Evolutionary conservation across 108 stramenopile species (phyloP), one percentile per base, ranked within the genome.

Genomic region (Fistulifera solaris): DNA sequence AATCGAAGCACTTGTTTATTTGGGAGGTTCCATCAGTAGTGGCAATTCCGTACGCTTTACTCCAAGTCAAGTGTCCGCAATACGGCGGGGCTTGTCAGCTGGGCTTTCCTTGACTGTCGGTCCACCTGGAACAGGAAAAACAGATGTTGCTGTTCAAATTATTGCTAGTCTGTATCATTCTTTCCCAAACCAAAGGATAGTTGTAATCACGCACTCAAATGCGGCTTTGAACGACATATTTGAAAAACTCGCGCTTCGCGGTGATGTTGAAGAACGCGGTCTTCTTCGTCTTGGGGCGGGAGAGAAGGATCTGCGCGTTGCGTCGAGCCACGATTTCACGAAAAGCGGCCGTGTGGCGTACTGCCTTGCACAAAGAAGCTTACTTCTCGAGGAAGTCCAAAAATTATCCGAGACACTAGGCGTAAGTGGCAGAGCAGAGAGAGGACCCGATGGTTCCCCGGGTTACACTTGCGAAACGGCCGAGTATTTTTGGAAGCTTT

Each of bases 181-280:
- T 24, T 94, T 77, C 60, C 96, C 98, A 35, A 79, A 70, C 24
- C 93, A 99, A 62, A 53, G 93, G 49, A 95, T 93, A 21, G 80
- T 99, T 19, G 76, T 99, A 38, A 88, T 99, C 47, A 96, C 98
- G 15, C 98, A 99, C 72, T 93, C 90, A 18, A 99, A 99, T 72
- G 95, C 96, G 47, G 98, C 98, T 0, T 68, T 99, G 39, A 99
- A 99, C 64, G 98, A 99, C 64, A 77, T 99, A 22, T 99, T 99
- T 56, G 83, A 89, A 59, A 99, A 99, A 59, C 83, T 99, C 27
- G 89, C 94, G 87, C 84, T 83, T 42, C 72, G 87, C 27, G 83
- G 85, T 8, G 90, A 92, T 52, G 64, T 93, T 26, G 89, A 89
- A 31, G 87, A 88, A 48, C 58, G 95, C 12, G 94, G 96, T 56